Conservation (phyloP, 208 protist genomes). For the Leptomonas pyrrhocoris region DNA sequence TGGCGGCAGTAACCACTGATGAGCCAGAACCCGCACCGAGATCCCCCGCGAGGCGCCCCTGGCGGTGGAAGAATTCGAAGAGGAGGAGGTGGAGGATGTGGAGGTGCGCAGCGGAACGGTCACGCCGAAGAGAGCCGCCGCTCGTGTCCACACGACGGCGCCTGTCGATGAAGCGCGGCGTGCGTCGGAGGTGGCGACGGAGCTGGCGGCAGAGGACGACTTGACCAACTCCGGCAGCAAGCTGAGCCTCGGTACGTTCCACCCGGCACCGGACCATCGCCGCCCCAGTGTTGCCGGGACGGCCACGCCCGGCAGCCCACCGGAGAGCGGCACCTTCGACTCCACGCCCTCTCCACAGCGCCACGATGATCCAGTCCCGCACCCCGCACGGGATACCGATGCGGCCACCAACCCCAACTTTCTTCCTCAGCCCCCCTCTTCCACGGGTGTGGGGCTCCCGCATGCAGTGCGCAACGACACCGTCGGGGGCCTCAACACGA, state of each 20-base stretch:
- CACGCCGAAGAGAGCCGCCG: slow-evolving; percentile 4
- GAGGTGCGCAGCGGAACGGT: slow-evolving; percentile 10
- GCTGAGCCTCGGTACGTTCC: not conserved
- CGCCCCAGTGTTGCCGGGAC: slow-evolving; percentile 20
- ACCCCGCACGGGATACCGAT: not conserved
- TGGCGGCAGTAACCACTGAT: not conserved
- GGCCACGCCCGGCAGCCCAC: slow-evolving; percentile 19
- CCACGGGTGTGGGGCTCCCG: slow-evolving; percentile 9
- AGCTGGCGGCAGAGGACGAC: slow-evolving; percentile 1
- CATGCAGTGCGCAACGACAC: slow-evolving; percentile 12
- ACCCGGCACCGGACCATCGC: slow-evolving; percentile 1
- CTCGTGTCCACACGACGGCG: not conserved
- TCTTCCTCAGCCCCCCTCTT: not conserved
- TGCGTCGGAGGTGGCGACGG: not conserved
- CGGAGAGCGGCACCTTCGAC: not conserved
- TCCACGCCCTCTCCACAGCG: not conserved
- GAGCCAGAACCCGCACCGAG: not conserved
- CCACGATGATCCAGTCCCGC: not conserved
- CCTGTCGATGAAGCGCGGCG: not conserved
- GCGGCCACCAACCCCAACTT: not conserved
- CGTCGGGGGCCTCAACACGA: slow-evolving; percentile 2
- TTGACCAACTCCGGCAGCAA: slow-evolving; percentile 6
- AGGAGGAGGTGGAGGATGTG: slow-evolving; percentile 2
- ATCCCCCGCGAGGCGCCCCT: not conserved
- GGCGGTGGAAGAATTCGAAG: not conserved